Percentiles rank a stretch among this genome's conserved stretches.
Evolutionary conservation across 495 filamentous ascomycete genomes (phyloP).

Genomic region (Letharia lupina): DNA sequence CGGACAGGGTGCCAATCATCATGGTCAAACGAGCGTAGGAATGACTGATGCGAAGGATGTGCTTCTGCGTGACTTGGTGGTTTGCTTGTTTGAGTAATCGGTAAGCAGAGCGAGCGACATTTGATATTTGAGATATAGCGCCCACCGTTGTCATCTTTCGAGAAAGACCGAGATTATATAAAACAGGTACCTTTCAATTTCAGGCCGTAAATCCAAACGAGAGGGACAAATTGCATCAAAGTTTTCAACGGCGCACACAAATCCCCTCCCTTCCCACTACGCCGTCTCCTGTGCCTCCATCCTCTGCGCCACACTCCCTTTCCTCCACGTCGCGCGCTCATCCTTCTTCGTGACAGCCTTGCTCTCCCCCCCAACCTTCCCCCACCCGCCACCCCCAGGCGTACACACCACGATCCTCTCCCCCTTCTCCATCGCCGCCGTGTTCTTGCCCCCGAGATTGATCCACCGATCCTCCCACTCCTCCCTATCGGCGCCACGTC

Average conservation of each 20-base stretch:
- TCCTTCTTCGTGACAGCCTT: slow-evolving; percentile 18
- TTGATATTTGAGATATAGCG: too few species aligned
- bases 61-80: neutral
- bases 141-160: too few species aligned
- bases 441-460: slow-evolving; percentile 91
- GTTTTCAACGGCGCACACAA: too few species aligned
- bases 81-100: neutral
- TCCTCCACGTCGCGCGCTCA: slow-evolving; percentile 24
- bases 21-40: neutral
- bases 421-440: slow-evolving; percentile 72
- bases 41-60: neutral
- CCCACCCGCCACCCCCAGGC: slow-evolving; percentile 48
- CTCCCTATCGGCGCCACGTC: slow-evolving; percentile 27
- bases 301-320: slow-evolving; percentile 25
- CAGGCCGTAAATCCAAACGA: too few species aligned
- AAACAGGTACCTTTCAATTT: too few species aligned
- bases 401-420: slow-evolving; percentile 75
- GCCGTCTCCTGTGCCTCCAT: slow-evolving; percentile 26
- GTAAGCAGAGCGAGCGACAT: neutral
- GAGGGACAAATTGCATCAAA: too few species aligned
- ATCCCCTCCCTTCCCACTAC: neutral
- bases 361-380: slow-evolving; percentile 25
- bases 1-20: neutral
- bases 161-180: too few species aligned
- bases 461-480: slow-evolving; percentile 57